Evolutionary conservation across 129 eudicot genomes (phyloP).

Genomic region (Glebionis coronaria): DNA sequence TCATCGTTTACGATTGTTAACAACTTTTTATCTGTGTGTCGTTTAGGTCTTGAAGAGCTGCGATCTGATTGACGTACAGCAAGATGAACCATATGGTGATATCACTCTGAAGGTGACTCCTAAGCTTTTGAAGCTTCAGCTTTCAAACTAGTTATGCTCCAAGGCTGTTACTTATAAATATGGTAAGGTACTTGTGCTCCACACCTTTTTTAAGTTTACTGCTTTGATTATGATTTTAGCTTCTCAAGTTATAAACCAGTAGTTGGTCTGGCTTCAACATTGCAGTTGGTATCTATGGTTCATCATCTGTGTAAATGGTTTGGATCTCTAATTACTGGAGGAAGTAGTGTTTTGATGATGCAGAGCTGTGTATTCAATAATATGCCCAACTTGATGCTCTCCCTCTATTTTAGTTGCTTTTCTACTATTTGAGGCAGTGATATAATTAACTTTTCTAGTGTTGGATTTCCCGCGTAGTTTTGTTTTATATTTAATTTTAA

Average conservation of each 20-base stretch:
- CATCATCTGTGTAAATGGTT: slow-evolving; percentile 26
- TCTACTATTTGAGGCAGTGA: neutral
- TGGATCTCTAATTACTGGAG: no score
- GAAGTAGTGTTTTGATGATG: no score
- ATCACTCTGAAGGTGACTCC: slow-evolving; percentile 59
- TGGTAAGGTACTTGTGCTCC: slow-evolving; percentile 21
- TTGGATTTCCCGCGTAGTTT: slow-evolving; percentile 1
- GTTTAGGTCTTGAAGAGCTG: slow-evolving; percentile 58
- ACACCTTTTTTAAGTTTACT: neutral
- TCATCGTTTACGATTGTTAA: neutral
- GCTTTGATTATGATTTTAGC: neutral
- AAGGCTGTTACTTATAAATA: slow-evolving; percentile 15
- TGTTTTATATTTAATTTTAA: slow-evolving; percentile 10
- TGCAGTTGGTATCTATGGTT: slow-evolving; percentile 26
- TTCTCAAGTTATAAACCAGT: neutral
- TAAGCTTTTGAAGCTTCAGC: slow-evolving; percentile 48
- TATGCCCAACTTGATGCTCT: slow-evolving; percentile 2
- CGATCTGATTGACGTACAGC: slow-evolving; percentile 58
- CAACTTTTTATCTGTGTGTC: neutral
- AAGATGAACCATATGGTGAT: slow-evolving; percentile 64
- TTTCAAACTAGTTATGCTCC: slow-evolving; percentile 25
- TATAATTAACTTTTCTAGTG: neutral
- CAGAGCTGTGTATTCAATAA: neutral
- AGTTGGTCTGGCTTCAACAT: slow-evolving; percentile 2
- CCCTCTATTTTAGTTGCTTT: neutral